Percentiles rank a stretch among this genome's conserved stretches.
These are phyloP conservation scores for Xylaria flabelliformis DNA, from an alignment of 495 filamentous ascomycete species.

Conservation along the genomic window DNA sequence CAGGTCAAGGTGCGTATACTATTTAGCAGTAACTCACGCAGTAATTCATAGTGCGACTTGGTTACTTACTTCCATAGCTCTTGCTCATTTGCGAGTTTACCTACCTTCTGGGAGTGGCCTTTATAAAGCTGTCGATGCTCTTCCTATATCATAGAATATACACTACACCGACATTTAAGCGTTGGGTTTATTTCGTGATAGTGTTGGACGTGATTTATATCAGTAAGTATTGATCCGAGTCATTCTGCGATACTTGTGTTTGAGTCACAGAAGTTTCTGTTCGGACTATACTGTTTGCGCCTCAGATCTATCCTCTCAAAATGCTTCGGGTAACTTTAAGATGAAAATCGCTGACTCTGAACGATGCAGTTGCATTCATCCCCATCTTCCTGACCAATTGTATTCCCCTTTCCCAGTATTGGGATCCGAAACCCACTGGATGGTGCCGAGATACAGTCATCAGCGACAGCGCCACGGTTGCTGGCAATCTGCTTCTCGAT, in stretches of 20 bases:
- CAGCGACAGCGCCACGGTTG: slow-evolving; percentile 37
- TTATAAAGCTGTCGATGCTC: slow-evolving; percentile 25
- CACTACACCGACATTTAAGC: slow-evolving; percentile 26
- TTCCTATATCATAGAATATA: slow-evolving; percentile 26
- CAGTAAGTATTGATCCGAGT: background rate
- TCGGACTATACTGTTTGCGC: too few relatives aligned
- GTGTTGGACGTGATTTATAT: slow-evolving; percentile 10
- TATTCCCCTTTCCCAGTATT: slow-evolving; percentile 25
- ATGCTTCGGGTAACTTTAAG: background rate
- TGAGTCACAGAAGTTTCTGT: background rate
- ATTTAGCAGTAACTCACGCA: background rate
- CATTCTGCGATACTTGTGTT: background rate
- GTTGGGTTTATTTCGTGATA: slow-evolving; percentile 17
- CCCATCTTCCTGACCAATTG: slow-evolving; percentile 29
- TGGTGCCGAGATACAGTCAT: slow-evolving; percentile 24
- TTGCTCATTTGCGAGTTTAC: slow-evolving; percentile 25
- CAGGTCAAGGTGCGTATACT: slow-evolving; percentile 13
- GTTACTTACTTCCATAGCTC: background rate
- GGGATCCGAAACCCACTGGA: slow-evolving; percentile 26
- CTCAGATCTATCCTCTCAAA: background rate
- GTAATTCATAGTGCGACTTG: background rate
- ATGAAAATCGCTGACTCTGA: background rate
- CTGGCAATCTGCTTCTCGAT: slow-evolving; percentile 50
- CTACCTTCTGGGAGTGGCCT: slow-evolving; percentile 10
- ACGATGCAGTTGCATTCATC: slow-evolving; percentile 15